A percentile compares a stretch with the other conserved stretches of the same genome.
phyloP scores from a whole-genome alignment of 2,329 filamentous ascomycete species.

The Microdochium trichocladiopsis region DNA sequence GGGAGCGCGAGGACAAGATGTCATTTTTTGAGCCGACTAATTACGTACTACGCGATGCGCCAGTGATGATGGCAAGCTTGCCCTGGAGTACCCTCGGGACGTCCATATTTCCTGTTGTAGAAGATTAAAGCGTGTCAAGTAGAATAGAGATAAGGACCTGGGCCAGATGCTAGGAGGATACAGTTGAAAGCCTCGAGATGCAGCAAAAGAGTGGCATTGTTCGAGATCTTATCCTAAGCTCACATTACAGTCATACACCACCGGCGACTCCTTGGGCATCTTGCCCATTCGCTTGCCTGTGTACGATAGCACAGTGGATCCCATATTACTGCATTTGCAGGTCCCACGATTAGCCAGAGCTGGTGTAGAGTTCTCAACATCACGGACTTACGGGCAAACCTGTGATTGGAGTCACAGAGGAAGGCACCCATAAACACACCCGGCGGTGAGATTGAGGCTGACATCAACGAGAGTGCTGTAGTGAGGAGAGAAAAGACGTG shows the following conservation, averaged over 20 bases:
- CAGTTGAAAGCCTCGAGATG: not conserved
- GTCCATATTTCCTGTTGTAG: not conserved
- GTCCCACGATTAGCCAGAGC: too few relatives aligned
- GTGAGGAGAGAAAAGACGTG: too few relatives aligned
- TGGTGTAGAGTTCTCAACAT: too few relatives aligned
- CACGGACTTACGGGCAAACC: too few relatives aligned
- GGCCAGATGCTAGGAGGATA: too few relatives aligned
- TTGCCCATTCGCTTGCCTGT: not conserved
- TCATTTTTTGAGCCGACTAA: not conserved
- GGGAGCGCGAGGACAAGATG: conserved; percentile 31
- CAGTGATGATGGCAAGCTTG: conserved; percentile 43
- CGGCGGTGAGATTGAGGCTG: too few relatives aligned
- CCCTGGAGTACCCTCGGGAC: conserved; percentile 23
- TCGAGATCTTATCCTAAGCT: not conserved
- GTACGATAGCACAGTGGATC: not conserved
- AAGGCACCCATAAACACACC: too few relatives aligned
- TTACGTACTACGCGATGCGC: conserved; percentile 38
- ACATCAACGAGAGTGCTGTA: too few relatives aligned
- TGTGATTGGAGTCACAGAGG: too few relatives aligned
- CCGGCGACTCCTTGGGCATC: not conserved
- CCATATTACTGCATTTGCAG: too few relatives aligned
- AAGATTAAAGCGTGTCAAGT: conserved; percentile 44
- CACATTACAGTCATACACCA: not conserved
- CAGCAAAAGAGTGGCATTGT: not conserved
- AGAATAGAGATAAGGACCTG: too few relatives aligned